Base-by-base conservation (phyloP, 2,329 filamentous ascomycete species). In the Didymellaceae sp. region DNA sequence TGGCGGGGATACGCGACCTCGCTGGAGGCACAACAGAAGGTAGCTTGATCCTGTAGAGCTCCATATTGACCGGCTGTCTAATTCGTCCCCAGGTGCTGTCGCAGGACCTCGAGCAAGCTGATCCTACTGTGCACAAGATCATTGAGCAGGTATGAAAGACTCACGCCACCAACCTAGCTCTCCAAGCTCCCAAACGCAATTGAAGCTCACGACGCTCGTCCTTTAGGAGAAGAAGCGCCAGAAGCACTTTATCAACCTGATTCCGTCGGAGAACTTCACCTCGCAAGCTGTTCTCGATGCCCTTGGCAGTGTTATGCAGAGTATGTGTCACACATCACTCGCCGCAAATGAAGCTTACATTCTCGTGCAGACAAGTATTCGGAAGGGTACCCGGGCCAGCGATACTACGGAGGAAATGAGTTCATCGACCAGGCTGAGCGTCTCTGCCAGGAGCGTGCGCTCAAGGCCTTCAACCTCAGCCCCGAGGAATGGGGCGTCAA, bases 341-440 rank as follows among this genome's bases (percentile, higher is more conserved):
- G 26, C 38, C 33, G 89, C 46, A 55, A 45, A n/a, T 32, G 6
- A 55, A 53, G 57, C 72, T 74, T 31, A 74, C 52, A 47, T 26
- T 9, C 13, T 16, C 13, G 20, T 31, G 91, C 72, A 78, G 79
- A 99, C 86, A 99, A 99, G 82, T 99, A 99, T 85, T 97, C 91
- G 14, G 94, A 99, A 83, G 94, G 94, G 62, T 96, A 96, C 77
- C 94, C 94, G 63, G 94, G 94, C 74, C 94, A 94, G 68, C 88
- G 94, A 78, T 99, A 99, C 85, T 99, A 99, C 73, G 94, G 94
- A 73, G 94, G 94, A 73, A 99, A 99, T 82, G 89, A 99, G 83
- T 91, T 94, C 84, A 99, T 99, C 65, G 94, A 99, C 77, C 83
- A 90, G 77, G 91, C 97, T 70, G 94, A 99, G 84, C 84, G 89